These are phyloP conservation scores for Scheffersomyces quercinus DNA, from an alignment of 1,139 yeast genomes.

Conservation along the genomic window DNA sequence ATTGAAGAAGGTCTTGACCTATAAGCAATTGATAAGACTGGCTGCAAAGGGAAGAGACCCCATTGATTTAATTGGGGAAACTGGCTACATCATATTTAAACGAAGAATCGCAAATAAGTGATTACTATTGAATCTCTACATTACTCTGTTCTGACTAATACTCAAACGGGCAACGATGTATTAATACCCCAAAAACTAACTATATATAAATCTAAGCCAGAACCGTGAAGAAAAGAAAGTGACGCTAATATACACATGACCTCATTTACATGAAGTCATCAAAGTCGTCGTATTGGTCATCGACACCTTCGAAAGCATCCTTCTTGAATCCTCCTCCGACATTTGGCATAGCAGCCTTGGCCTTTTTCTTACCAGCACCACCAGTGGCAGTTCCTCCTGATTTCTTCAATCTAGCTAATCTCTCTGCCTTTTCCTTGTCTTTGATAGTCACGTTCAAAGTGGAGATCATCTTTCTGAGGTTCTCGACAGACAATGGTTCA, in stretches of 20 bases:
- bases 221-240: slow-evolving; percentile 1
- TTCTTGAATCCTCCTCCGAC: slow-evolving; percentile 80
- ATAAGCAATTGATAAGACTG: slow-evolving; percentile 5
- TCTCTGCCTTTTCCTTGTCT: slow-evolving; percentile 88
- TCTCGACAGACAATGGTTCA: slow-evolving; percentile 79
- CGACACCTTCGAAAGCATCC: slow-evolving; percentile 60
- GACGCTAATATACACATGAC: slow-evolving; percentile 3
- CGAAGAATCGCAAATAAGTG: slow-evolving; percentile 1
- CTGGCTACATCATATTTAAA: slow-evolving; percentile 4
- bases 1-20: neutral
- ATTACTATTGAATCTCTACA: neutral
- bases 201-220: neutral
- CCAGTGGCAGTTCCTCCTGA: slow-evolving; percentile 87
- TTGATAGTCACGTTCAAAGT: slow-evolving; percentile 79
- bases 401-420: slow-evolving; percentile 76
- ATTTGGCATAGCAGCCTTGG: slow-evolving; percentile 74
- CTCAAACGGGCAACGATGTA: slow-evolving; percentile 1
- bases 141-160: neutral
- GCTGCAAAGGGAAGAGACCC: slow-evolving; percentile 18
- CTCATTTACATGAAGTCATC: slow-evolving; percentile 83
- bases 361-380: slow-evolving; percentile 95
- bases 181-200: slow-evolving; percentile 1
- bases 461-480: slow-evolving; percentile 79
- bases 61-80: slow-evolving; percentile 12
- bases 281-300: slow-evolving; percentile 50